Conservation (phyloP, 805 yeast species). For the Hanseniaspora valbyensis region DNA sequence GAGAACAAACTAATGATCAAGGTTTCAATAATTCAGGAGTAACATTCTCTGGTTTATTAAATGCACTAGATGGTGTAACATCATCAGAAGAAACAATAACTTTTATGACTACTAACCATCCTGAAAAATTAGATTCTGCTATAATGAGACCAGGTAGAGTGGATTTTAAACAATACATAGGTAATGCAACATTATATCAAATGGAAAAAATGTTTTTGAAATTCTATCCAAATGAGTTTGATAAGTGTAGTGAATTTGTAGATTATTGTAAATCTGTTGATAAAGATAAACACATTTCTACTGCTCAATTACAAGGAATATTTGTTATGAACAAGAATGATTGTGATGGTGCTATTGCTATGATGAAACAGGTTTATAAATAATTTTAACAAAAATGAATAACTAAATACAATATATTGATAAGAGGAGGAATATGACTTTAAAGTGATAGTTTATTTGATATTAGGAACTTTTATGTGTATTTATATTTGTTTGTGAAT, state of each 20-base stretch:
- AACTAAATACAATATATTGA: too few species aligned
- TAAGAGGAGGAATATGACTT: neutral
- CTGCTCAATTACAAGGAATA: constrained; percentile 91
- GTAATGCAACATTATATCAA: constrained; percentile 79
- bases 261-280: constrained; percentile 32
- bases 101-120: constrained; percentile 97
- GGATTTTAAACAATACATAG: constrained; percentile 70
- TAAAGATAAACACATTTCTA: constrained; percentile 54
- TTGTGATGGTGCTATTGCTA: constrained; percentile 62
- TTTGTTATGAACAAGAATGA: constrained; percentile 84
- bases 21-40: constrained; percentile 73
- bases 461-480: too few species aligned
- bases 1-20: constrained; percentile 63
- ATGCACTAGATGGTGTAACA: constrained; percentile 94
- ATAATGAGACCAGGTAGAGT: constrained; percentile 89
- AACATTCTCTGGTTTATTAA: constrained; percentile 85
- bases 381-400: too few species aligned
- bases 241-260: constrained; percentile 41
- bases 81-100: constrained; percentile 94
- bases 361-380: constrained; percentile 34
- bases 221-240: constrained; percentile 59
- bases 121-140: constrained; percentile 87
- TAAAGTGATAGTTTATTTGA: too few species aligned
- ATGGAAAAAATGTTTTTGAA: constrained; percentile 73
- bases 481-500: too few species aligned